Percentiles rank a stretch among this genome's conserved stretches.
These are phyloP conservation scores for Atkinsonella hypoxylon DNA, from an alignment of 2,329 filamentous ascomycete genomes.

Conservation along the genomic window DNA sequence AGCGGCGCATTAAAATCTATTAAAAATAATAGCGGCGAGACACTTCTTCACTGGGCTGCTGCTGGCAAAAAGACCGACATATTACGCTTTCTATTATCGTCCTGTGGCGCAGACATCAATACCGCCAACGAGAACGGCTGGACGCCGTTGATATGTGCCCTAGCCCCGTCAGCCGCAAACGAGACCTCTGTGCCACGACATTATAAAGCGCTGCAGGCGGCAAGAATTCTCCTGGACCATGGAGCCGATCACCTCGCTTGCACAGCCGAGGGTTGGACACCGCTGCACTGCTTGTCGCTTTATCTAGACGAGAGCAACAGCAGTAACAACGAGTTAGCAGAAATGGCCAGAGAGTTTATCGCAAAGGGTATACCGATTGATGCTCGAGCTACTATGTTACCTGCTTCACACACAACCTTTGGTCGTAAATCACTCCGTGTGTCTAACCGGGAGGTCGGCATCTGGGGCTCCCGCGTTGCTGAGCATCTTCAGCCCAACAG, in stretches of 20 bases:
- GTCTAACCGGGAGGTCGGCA: background rate
- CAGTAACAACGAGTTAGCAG: background rate
- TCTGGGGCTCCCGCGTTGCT: background rate
- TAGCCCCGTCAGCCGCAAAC: slow-evolving; percentile 7
- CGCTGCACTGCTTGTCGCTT: slow-evolving; percentile 13
- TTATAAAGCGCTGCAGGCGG: slow-evolving; percentile 4
- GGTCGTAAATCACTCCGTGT: background rate
- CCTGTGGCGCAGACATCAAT: slow-evolving; percentile 12
- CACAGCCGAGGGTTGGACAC: slow-evolving; percentile 16
- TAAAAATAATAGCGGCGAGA: slow-evolving; percentile 13
- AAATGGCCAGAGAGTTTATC: slow-evolving; percentile 8
- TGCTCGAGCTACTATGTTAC: slow-evolving; percentile 6
- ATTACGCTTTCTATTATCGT: slow-evolving; percentile 10
- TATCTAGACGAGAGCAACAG: slow-evolving; percentile 1
- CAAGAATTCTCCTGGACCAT: slow-evolving; percentile 12
- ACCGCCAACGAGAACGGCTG: slow-evolving; percentile 14
- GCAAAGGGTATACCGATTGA: slow-evolving; percentile 3
- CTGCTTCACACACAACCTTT: background rate
- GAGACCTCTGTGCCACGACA: slow-evolving; percentile 1
- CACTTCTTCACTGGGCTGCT: slow-evolving; percentile 18
- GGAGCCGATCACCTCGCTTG: slow-evolving; percentile 10
- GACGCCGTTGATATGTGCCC: slow-evolving; percentile 19
- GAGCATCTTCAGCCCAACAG: background rate
- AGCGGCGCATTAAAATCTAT: background rate
- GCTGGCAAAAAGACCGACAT: slow-evolving; percentile 12